Percentiles rank a stretch among this genome's conserved stretches.
These are phyloP conservation scores for Ogataea trehalophila DNA, from an alignment of 805 yeast species.

Conservation along the genomic window DNA sequence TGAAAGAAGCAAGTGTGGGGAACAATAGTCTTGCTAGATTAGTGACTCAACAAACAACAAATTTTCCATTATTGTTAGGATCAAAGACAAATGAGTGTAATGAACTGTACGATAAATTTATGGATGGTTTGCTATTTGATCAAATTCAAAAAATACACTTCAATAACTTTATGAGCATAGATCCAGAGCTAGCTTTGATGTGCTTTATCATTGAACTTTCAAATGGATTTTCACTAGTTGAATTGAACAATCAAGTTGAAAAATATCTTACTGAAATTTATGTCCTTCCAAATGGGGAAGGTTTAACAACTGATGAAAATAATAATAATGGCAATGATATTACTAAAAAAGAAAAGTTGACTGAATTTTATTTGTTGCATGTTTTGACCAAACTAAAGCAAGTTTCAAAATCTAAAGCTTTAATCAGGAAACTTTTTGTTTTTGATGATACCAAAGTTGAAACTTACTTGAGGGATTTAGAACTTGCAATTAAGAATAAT, in stretches of 20 bases:
- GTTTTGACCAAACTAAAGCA: slow-evolving; percentile 20
- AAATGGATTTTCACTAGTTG: slow-evolving; percentile 19
- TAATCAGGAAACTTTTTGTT: slow-evolving; percentile 17
- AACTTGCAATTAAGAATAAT: slow-evolving; percentile 2
- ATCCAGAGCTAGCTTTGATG: slow-evolving; percentile 26
- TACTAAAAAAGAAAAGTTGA: slow-evolving; percentile 12
- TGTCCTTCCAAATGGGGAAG: slow-evolving; percentile 18
- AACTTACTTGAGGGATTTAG: slow-evolving; percentile 11
- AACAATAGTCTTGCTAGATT: background rate
- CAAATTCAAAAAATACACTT: slow-evolving; percentile 15
- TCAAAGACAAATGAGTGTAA: background rate
- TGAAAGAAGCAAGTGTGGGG: slow-evolving; percentile 15
- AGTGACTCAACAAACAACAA: background rate
- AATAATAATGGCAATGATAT: background rate
- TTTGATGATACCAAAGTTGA: slow-evolving; percentile 12
- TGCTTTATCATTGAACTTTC: slow-evolving; percentile 29
- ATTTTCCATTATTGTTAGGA: background rate
- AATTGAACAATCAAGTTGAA: slow-evolving; percentile 22
- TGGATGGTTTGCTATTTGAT: slow-evolving; percentile 19
- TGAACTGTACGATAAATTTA: slow-evolving; percentile 11
- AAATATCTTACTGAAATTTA: slow-evolving; percentile 12
- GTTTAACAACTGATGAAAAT: slow-evolving; percentile 3
- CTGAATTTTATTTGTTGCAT: slow-evolving; percentile 24
- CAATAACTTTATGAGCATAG: slow-evolving; percentile 9
- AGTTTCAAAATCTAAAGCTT: slow-evolving; percentile 11